phyloP scores from a whole-genome alignment of 2,329 filamentous ascomycete genomes.

The Sporothrix inflata region DNA sequence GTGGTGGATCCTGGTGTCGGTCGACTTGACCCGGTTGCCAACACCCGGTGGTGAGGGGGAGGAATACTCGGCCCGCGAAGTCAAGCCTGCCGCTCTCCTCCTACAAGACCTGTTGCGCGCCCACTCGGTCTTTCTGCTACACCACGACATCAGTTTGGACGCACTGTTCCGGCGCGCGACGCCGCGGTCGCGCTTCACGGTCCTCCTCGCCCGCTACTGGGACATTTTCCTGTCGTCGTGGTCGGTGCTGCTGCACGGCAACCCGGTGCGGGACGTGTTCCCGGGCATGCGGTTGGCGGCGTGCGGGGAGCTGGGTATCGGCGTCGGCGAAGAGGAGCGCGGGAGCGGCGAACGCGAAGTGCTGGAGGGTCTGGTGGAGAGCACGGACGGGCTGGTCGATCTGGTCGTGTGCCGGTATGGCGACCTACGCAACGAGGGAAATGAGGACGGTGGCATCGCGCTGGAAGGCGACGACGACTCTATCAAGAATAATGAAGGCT shows the following conservation, averaged over 20 bases:
- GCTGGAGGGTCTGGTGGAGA: constrained; percentile 79
- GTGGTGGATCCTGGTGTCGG: constrained; percentile 86
- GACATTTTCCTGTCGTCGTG: constrained; percentile 69
- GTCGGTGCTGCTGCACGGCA: constrained; percentile 89
- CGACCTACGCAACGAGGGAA: constrained; percentile 8
- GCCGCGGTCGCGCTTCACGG: constrained; percentile 70
- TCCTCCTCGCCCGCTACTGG: constrained; percentile 80
- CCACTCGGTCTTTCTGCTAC: constrained; percentile 81
- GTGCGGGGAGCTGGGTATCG: constrained; percentile 88
- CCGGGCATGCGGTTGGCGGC: constrained; percentile 85
- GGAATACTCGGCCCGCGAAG: constrained; percentile 88
- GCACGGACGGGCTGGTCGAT: constrained; percentile 84
- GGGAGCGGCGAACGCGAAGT: constrained; percentile 94
- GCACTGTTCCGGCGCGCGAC: constrained; percentile 65
- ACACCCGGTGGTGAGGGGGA: constrained; percentile 45
- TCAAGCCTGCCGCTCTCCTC: constrained; percentile 79
- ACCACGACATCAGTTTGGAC: constrained; percentile 77
- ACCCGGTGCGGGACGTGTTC: constrained; percentile 78
- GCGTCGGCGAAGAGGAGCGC: constrained; percentile 93
- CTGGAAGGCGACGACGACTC: background rate
- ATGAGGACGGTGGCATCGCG: constrained; percentile 36
- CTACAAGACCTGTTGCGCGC: constrained; percentile 81
- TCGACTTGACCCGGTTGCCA: constrained; percentile 38
- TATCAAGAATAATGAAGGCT: constrained; percentile 32
- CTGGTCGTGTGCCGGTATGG: constrained; percentile 87